phyloP scores from a whole-genome alignment of 495 filamentous ascomycete species.

The Talaromyces trachyspermus region DNA sequence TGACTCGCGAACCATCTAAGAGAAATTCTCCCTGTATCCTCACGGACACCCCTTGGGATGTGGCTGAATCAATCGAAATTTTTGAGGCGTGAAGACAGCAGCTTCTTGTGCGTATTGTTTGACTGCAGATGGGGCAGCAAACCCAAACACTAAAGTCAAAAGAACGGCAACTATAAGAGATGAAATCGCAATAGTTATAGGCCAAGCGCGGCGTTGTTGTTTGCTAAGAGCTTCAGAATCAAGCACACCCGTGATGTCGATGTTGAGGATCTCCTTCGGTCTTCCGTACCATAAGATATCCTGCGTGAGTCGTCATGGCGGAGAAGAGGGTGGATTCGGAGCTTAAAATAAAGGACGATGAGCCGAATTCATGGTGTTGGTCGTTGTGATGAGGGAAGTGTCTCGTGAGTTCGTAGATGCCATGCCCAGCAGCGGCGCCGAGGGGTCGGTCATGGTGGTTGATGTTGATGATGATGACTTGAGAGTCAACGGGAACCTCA shows the following conservation, averaged over 20 bases:
- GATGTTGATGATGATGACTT: too few relatives aligned
- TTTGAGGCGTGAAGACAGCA: constrained; percentile 68
- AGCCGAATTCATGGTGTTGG: constrained; percentile 9
- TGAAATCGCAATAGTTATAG: constrained; percentile 46
- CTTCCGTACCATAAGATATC: constrained; percentile 24
- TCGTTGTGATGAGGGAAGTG: constrained; percentile 4
- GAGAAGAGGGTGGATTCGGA: constrained; percentile 39
- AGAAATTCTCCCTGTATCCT: constrained; percentile 72
- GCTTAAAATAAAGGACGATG: constrained; percentile 27
- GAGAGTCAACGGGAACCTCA: too few relatives aligned
- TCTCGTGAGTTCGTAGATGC: constrained; percentile 11
- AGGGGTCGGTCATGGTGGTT: too few relatives aligned
- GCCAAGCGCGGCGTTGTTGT: constrained; percentile 37
- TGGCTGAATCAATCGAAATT: constrained; percentile 78
- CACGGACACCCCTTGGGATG: constrained; percentile 63
- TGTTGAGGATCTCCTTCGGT: constrained; percentile 16
- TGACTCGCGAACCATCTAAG: constrained; percentile 68
- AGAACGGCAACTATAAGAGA: constrained; percentile 42
- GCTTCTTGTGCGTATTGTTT: constrained; percentile 83
- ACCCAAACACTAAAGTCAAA: constrained; percentile 52
- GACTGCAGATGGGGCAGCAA: constrained; percentile 71
- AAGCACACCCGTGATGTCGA: neutral
- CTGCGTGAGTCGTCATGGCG: constrained; percentile 21
- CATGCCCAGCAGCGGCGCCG: constrained; percentile 23
- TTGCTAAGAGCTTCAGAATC: constrained; percentile 5